A percentile compares a stretch with the other conserved stretches of the same genome.
Conservation (phyloP, 176 grass and related monocot species). For the Pontederia crassipes region DNA sequence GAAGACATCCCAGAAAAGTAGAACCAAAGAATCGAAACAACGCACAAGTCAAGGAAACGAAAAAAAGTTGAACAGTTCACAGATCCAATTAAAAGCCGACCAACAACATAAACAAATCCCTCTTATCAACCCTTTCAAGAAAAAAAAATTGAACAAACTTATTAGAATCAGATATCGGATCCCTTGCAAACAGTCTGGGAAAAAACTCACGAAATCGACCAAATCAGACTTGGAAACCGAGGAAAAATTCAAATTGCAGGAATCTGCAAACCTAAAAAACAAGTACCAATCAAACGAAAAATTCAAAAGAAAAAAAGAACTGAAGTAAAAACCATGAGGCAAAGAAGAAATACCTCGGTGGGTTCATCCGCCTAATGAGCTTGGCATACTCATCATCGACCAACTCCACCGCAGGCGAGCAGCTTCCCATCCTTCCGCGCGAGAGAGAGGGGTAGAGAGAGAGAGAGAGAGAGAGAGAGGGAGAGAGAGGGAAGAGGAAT, state of each 20-base stretch:
- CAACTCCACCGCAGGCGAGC: slow-evolving; percentile 10
- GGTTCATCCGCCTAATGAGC: slow-evolving; percentile 81
- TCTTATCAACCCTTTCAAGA: neutral
- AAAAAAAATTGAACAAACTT: neutral
- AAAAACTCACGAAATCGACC: too few species aligned
- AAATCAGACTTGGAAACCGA: too few species aligned
- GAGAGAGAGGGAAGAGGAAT: too few species aligned
- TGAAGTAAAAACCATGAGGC: neutral
- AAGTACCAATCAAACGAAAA: neutral
- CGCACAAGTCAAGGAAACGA: neutral
- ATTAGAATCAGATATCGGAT: neutral
- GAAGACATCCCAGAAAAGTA: neutral
- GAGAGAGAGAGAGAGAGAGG: too few species aligned
- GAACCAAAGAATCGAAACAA: neutral
- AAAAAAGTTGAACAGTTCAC: neutral
- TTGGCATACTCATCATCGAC: slow-evolving; percentile 69
- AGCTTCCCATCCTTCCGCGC: neutral
- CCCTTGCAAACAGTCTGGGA: neutral
- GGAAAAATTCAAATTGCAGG: too few species aligned
- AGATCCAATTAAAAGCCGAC: neutral
- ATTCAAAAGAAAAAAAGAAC: neutral
- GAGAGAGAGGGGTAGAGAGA: too few species aligned
- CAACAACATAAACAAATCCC: neutral
- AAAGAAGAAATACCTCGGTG: slow-evolving; percentile 36
- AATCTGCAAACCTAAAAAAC: neutral